Evolutionary conservation across 768 basidiomycete genomes (phyloP).

Genomic region (Suillus fuscotomentosus): DNA sequence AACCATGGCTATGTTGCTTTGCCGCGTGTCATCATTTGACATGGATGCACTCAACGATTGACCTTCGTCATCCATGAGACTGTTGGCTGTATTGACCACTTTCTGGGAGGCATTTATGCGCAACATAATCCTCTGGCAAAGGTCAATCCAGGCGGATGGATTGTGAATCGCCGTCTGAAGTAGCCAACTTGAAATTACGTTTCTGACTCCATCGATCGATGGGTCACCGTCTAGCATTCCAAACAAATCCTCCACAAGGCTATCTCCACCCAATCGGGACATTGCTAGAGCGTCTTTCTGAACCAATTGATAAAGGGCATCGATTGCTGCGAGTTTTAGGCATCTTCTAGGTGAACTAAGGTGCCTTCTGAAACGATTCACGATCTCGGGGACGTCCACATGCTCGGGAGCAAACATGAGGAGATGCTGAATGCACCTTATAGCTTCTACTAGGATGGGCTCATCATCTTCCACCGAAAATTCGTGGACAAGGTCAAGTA

Average conservation of each 20-base stretch:
- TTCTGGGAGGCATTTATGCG: constrained; percentile 85
- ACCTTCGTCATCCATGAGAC: constrained; percentile 85
- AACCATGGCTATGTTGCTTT: constrained; percentile 35
- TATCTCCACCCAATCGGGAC: constrained; percentile 92
- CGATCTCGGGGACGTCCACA: constrained; percentile 77
- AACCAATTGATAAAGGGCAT: constrained; percentile 94
- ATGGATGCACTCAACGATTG: constrained; percentile 78
- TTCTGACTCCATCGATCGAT: constrained; percentile 88
- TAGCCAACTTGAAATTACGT: constrained; percentile 93
- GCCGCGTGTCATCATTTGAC: constrained; percentile 26
- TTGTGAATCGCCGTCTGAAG: constrained; percentile 91
- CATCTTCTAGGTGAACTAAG: constrained; percentile 80
- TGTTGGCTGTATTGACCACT: constrained; percentile 58
- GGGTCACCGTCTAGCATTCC: constrained; percentile 94
- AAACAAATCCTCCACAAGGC: constrained; percentile 91
- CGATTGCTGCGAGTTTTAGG: constrained; percentile 91
- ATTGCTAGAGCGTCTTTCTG: constrained; percentile 91
- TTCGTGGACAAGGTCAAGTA: constrained; percentile 83
- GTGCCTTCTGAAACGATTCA: constrained; percentile 74
- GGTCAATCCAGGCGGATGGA: constrained; percentile 96
- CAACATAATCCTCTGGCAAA: constrained; percentile 97
- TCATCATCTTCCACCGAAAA: constrained; percentile 87
- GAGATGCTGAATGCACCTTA: constrained; percentile 95
- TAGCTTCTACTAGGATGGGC: constrained; percentile 87
- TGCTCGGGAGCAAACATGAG: constrained; percentile 92